Conservation (phyloP, 345 rosid genomes). For the Draba incana region DNA sequence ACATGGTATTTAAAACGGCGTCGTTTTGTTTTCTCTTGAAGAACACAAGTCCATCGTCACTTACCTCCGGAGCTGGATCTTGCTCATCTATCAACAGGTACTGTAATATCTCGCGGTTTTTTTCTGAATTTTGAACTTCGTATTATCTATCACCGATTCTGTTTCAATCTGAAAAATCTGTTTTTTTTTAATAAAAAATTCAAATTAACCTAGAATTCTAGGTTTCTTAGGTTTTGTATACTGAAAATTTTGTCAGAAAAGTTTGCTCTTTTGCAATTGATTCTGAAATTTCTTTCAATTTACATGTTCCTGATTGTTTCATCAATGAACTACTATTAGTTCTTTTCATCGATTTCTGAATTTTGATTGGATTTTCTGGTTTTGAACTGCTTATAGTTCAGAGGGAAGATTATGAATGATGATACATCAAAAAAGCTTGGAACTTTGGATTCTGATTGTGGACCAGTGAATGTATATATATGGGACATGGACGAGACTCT, state of each 20-base stretch:
- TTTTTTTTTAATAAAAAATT: not conserved
- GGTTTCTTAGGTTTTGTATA: conserved; percentile 11
- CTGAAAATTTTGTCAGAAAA: conserved; percentile 4
- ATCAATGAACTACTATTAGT: too few relatives aligned
- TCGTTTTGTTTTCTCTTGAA: conserved; percentile 1
- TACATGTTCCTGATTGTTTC: too few relatives aligned
- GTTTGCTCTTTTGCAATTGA: not conserved
- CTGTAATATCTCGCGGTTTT: conserved; percentile 5
- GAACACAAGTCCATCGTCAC: conserved; percentile 15
- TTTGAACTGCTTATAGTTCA: not conserved
- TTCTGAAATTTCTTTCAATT: too few relatives aligned
- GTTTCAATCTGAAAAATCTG: too few relatives aligned
- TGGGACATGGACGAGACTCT: conserved; percentile 99
- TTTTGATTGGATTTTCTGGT: too few relatives aligned
- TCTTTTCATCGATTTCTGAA: too few relatives aligned
- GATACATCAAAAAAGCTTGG: conserved; percentile 34
- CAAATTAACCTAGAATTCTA: not conserved
- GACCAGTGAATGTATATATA: conserved; percentile 57
- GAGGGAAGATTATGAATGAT: conserved; percentile 37
- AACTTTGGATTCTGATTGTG: conserved; percentile 34
- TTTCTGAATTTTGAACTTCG: too few relatives aligned
- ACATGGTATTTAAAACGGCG: not conserved
- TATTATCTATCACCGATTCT: too few relatives aligned
- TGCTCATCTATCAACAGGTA: conserved; percentile 32
- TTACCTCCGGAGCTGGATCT: conserved; percentile 34